These are phyloP conservation scores for Phlebiopsis flavidoalba DNA, from an alignment of 768 basidiomycete species.

Conservation along the genomic window DNA sequence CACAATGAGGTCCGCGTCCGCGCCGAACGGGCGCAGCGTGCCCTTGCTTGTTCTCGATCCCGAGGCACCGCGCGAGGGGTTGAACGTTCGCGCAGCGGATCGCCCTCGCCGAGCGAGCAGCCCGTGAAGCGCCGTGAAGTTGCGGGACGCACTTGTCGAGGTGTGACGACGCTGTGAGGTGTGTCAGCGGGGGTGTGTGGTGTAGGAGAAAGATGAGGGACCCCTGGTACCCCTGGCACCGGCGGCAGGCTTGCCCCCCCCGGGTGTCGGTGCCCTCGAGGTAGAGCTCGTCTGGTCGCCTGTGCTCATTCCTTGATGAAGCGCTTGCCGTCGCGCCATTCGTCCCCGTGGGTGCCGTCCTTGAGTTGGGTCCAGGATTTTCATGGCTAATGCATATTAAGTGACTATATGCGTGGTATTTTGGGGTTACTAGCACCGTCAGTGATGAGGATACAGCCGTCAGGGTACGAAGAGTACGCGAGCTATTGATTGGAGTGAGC, in stretches of 20 bases:
- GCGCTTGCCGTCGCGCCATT: conserved; percentile 81
- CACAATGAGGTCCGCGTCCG: conserved; percentile 81
- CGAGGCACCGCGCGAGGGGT: conserved; percentile 79
- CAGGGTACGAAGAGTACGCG: conserved; percentile 78
- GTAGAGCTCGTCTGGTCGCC: conserved; percentile 75
- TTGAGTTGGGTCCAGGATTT: conserved; percentile 79
- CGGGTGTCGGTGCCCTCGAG: conserved; percentile 81
- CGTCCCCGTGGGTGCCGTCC: conserved; percentile 81
- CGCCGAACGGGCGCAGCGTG: conserved; percentile 72
- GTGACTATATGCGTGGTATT: background rate
- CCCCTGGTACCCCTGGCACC: too few relatives aligned
- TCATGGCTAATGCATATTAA: conserved; percentile 53
- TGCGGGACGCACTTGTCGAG: conserved; percentile 82
- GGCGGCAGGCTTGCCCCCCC: too few relatives aligned
- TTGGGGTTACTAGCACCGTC: conserved; percentile 56
- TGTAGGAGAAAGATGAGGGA: background rate
- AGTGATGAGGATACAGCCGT: conserved; percentile 85
- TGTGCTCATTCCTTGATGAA: conserved; percentile 80
- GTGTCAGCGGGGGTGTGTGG: background rate
- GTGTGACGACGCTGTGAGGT: conserved; percentile 62
- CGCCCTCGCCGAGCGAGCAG: conserved; percentile 75
- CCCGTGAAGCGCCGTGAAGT: conserved; percentile 82
- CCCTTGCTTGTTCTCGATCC: conserved; percentile 79
- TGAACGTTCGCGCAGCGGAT: conserved; percentile 83
- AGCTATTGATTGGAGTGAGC: conserved; percentile 37